phyloP scores from a whole-genome alignment of 2,329 filamentous ascomycete species.

The Myriosclerotinia scirpicola region DNA sequence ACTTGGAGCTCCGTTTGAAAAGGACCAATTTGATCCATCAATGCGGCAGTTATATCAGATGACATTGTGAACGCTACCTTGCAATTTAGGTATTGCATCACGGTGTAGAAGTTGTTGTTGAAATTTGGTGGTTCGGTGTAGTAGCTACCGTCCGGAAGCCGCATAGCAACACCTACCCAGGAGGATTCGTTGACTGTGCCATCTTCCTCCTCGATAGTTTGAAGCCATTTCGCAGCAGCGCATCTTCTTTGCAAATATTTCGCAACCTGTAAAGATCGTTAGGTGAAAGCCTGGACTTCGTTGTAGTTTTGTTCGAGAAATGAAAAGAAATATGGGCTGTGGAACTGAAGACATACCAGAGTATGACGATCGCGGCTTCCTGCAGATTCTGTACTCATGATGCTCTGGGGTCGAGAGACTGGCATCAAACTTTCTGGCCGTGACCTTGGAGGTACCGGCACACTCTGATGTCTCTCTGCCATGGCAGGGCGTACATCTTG shows the following conservation, averaged over 20 bases:
- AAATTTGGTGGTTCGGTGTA: conserved; percentile 26
- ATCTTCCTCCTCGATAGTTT: conserved; percentile 25
- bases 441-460: neutral
- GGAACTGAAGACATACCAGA: conserved; percentile 24
- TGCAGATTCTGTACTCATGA: conserved; percentile 26
- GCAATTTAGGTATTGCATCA: conserved; percentile 26
- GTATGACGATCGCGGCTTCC: conserved; percentile 25
- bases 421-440: conserved; percentile 14
- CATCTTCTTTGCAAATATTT: conserved; percentile 29
- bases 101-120: conserved; percentile 24
- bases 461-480: conserved; percentile 25
- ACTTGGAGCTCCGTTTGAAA: conserved; percentile 30
- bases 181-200: conserved; percentile 23
- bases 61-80: conserved; percentile 50
- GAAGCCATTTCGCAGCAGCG: conserved; percentile 28
- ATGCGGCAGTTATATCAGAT: conserved; percentile 47
- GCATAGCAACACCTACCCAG: conserved; percentile 29
- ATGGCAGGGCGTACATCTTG: conserved; percentile 21
- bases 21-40: conserved; percentile 30
- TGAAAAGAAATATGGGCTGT: neutral
- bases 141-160: conserved; percentile 28
- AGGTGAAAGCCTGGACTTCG: neutral
- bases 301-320: neutral
- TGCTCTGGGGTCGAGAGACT: conserved; percentile 22
- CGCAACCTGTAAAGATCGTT: conserved; percentile 24